Evolutionary conservation across 805 yeast genomes (phyloP).

Genomic region (Lachancea meyersii): DNA sequence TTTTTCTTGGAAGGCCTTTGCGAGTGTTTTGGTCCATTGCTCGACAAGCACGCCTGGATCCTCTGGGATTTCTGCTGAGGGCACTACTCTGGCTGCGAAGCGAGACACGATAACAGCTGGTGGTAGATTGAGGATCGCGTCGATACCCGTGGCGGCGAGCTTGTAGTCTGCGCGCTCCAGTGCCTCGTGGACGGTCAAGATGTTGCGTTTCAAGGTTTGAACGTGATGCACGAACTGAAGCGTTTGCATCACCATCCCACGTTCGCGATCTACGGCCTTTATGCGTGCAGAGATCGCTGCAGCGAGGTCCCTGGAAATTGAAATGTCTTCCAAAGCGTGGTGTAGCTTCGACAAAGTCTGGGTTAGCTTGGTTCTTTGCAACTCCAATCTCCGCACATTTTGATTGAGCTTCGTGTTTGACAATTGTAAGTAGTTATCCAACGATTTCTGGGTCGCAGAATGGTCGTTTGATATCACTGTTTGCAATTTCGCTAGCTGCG

Average conservation of each 20-base stretch:
- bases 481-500: slow-evolving; percentile 27
- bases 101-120: slow-evolving; percentile 48
- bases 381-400: slow-evolving; percentile 43
- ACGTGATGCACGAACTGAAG: slow-evolving; percentile 59
- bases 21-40: slow-evolving; percentile 55
- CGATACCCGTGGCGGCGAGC: slow-evolving; percentile 67
- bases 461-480: slow-evolving; percentile 20
- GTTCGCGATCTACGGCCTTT: slow-evolving; percentile 62
- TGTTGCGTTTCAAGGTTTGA: slow-evolving; percentile 56
- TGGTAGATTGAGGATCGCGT: slow-evolving; percentile 49
- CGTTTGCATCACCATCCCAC: slow-evolving; percentile 55
- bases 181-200: slow-evolving; percentile 61
- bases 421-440: slow-evolving; percentile 20
- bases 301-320: slow-evolving; percentile 61
- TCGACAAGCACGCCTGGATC: slow-evolving; percentile 53
- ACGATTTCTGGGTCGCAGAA: slow-evolving; percentile 10
- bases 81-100: slow-evolving; percentile 76
- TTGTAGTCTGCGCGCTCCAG: slow-evolving; percentile 59
- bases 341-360: slow-evolving; percentile 53
- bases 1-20: slow-evolving; percentile 48
- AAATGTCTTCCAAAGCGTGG: slow-evolving; percentile 46
- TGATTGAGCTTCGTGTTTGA: slow-evolving; percentile 22
- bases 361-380: slow-evolving; percentile 57
- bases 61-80: slow-evolving; percentile 80
- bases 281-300: slow-evolving; percentile 62